Evolutionary conservation across 1,139 yeast genomes (phyloP), one percentile per base, ranked within the genome.

Genomic region (Lodderomyces theae): DNA sequence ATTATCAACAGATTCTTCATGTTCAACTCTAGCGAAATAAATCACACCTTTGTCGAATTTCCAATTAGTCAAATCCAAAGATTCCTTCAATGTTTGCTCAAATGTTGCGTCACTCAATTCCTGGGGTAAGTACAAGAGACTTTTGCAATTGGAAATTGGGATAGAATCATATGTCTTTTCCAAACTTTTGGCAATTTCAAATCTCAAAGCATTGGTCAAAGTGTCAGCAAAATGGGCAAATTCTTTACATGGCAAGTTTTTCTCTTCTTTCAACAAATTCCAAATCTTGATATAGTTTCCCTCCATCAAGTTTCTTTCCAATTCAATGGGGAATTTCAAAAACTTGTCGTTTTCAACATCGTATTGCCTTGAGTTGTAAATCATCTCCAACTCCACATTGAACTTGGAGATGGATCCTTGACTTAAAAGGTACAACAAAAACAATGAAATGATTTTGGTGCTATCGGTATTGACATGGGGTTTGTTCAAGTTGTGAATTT

Each of bases 231-330:
- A 83, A 39, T 80, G 74, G 42, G 64, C 64, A 55, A 73, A 82
- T 56, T 83, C 88, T 39, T 72, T 67, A 51, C 81, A 75, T 22
- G 82, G 82, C 49, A 71, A 62, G 45, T 57, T 56, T 13, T 72
- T 62, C 13, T 80, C 80, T 40, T 75, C 74, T 55, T 77, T 70
- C 66, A 83, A 77, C 42, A 87, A 76, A 52, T 82, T 83, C 86
- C 95, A 86, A 41, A 92, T 92, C 64, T 87, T 87, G 61, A 88
- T 94, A 63, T 90, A 92, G 50, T 92, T 86, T 35, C 98, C 98
- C 62, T 92, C 98, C 86, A 92, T 89, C 51, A 92, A 77, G 82
- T 95, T 87, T 52, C 88, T 84, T 61, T 92, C 98, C 51, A 92
- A 79, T 52, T 82, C 80, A 44, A 92, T 82, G 21, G 98, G 97